Evolutionary conservation across 2,329 filamentous ascomycete species (phyloP), one percentile per base, ranked within the genome.

Genomic region (Claviceps capensis): DNA sequence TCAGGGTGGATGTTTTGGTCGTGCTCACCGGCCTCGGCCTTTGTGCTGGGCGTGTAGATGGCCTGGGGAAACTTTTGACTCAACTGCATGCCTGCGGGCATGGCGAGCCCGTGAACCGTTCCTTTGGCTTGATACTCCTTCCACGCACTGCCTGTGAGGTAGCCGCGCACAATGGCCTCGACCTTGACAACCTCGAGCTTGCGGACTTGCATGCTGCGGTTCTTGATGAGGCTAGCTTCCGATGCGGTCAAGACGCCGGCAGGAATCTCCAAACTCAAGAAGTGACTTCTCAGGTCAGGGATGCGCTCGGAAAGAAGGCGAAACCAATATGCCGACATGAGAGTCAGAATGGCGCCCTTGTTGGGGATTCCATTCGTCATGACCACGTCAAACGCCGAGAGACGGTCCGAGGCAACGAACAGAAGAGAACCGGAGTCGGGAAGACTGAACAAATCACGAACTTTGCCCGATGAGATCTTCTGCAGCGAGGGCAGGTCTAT

Each of bases 371-470:
- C 72, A 61, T 93, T 96, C 61, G 79, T 72, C 76, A 95, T 82
- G 60, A 95, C 81, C 60, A 94, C 88, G 76, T 97, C 91, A 74
- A 91, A 97, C 52, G 93, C 93, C 23, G 88, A 95, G 66, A 96
- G 93, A 59, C 93, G 85, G 71, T 96, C 90, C 14, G 87, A 86
- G 23, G 87, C 85, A 52, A 90, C 82, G 64, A 95, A 91, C 52
- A 95, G 82, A 4, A 95, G 78, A 2, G 80, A 85, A 42, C 56
- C 48, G 44, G 60, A 53, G 52, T 80, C 72, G 64, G 87, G 80
- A 51, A 94, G 72, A 55, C 79, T 75, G 67, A 88, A 95, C 40
- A 94, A 77, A 63, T 94, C 86, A 62, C 88, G 81, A 26, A 94
- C 88, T 71, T 94, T 94, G 60, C 75, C 73, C 38, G 66, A 65